These are phyloP conservation scores for Xylariaceae sp. DNA, from an alignment of 2,329 filamentous ascomycete genomes.

Conservation along the genomic window DNA sequence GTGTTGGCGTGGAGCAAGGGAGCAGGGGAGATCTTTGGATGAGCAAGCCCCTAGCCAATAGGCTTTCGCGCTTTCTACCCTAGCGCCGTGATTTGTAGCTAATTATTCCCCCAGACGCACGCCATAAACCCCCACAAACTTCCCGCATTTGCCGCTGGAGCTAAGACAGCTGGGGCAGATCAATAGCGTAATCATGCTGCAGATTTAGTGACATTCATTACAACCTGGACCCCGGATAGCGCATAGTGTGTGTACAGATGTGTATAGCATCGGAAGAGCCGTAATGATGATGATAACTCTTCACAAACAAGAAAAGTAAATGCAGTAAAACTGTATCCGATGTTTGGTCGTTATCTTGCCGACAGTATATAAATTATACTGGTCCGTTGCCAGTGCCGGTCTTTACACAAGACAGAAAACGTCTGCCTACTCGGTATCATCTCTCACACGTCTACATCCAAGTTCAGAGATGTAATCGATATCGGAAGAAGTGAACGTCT, in stretches of 20 bases:
- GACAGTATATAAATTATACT: conserved; percentile 10
- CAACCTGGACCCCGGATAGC: not conserved
- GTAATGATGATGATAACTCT: conserved; percentile 8
- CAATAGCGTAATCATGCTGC: not conserved
- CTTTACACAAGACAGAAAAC: not conserved
- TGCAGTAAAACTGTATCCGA: conserved; percentile 4
- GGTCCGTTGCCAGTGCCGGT: conserved; percentile 1
- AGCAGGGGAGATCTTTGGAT: too few species aligned
- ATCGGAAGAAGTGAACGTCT: not conserved
- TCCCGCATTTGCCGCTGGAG: conserved; percentile 21
- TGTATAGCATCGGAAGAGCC: conserved; percentile 18
- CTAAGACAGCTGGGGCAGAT: not conserved
- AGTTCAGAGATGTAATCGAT: not conserved
- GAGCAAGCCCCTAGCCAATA: not conserved
- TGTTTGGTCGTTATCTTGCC: conserved; percentile 2
- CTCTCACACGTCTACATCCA: not conserved
- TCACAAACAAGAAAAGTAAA: conserved; percentile 3
- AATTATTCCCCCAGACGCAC: conserved; percentile 3
- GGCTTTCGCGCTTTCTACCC: conserved; percentile 2
- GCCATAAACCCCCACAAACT: conserved; percentile 2
- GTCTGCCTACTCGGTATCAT: conserved; percentile 11
- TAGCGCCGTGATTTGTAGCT: conserved; percentile 13
- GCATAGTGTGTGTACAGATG: not conserved
- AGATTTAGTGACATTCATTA: not conserved
- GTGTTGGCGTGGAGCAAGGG: not conserved